A percentile compares a stretch with the other conserved stretches of the same genome.
phyloP scores from a whole-genome alignment of 768 basidiomycete species.

The Imleria badia region DNA sequence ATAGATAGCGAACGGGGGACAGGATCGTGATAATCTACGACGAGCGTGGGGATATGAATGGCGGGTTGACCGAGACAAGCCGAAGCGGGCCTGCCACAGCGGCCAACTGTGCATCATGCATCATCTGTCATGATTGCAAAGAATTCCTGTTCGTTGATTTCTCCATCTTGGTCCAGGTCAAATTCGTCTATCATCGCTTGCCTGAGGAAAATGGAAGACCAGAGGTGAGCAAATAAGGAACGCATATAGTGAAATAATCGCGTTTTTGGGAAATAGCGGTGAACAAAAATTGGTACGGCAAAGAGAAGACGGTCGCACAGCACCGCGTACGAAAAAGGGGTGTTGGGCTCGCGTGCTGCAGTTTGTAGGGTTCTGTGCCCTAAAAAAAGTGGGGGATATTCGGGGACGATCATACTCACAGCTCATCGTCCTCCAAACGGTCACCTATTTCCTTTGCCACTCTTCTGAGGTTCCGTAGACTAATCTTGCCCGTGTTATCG shows the following conservation, averaged over 20 bases:
- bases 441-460: slow-evolving; percentile 98
- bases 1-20: slow-evolving; percentile 19
- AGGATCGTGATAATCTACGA: slow-evolving; percentile 10
- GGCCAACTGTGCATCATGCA: slow-evolving; percentile 62
- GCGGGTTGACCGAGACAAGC: not conserved
- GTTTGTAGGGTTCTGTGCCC: slow-evolving; percentile 16
- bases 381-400: slow-evolving; percentile 6
- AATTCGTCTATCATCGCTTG: slow-evolving; percentile 99
- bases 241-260: slow-evolving; percentile 9
- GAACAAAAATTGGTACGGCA: slow-evolving; percentile 19
- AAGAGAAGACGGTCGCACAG: slow-evolving; percentile 19
- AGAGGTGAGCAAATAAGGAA: slow-evolving; percentile 33
- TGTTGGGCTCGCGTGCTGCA: slow-evolving; percentile 30
- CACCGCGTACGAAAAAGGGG: slow-evolving; percentile 28
- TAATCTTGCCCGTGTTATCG: slow-evolving; percentile 93
- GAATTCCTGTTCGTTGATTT: slow-evolving; percentile 96
- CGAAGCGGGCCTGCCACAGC: not conserved
- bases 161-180: slow-evolving; percentile 96
- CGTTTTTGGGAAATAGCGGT: slow-evolving; percentile 26
- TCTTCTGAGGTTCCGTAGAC: slow-evolving; percentile 81
- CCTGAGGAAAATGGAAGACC: slow-evolving; percentile 44
- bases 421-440: slow-evolving; percentile 90
- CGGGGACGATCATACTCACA: slow-evolving; percentile 57
- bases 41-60: slow-evolving; percentile 4
- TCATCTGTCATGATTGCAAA: slow-evolving; percentile 97